Evolutionary conservation across 1,284 basidiomycete species (phyloP), one percentile per base, ranked within the genome.

Genomic region (Ganoderma sp.): DNA sequence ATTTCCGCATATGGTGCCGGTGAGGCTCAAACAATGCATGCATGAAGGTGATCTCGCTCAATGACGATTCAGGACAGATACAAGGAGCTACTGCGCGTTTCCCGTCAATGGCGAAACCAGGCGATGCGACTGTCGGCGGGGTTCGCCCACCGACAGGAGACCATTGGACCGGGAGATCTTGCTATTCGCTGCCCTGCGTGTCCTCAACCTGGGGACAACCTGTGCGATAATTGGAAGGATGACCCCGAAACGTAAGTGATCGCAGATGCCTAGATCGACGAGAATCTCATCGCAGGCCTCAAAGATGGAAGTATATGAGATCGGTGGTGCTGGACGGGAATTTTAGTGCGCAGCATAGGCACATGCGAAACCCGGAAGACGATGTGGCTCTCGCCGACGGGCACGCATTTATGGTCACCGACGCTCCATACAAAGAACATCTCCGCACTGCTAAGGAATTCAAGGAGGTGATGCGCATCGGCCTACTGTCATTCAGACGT

Each of bases 1-100:
- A 19, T 65, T 69, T 37, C 70, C 67, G 3, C 56, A 67, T 19
- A 41, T 60, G 34, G 65, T 69, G 9, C 65, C 65, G 43, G 67
- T 69, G 63, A 37, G 57, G 39, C 25, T 28, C 25, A 28, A 28
- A 2, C 25, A 28, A 28, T 28, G 25, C 25, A 28, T 28, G 25
- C 25, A 28, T 28, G 25, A n/a, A n/a, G n/a, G n/a, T n/a, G n/a
- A n/a, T n/a, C 25, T 28, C 25, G 25, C 25, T 28, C 25, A 28
- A 28, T 28, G 25, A 28, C 25, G 25, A 28, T 28, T 28, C 45
- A 67, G 69, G 59, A 69, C 41, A 58, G 64, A 6, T 71, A 69
- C 54, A 25, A 64, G 3, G 65, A 69, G 45, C 63, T 69, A 2
- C 25, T 70, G 15, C 22, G 69, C 10, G 61, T 61, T 0, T 70